These are phyloP conservation scores for Guyanaporus albipodus DNA, from an alignment of 768 basidiomycete genomes.

Conservation along the genomic window DNA sequence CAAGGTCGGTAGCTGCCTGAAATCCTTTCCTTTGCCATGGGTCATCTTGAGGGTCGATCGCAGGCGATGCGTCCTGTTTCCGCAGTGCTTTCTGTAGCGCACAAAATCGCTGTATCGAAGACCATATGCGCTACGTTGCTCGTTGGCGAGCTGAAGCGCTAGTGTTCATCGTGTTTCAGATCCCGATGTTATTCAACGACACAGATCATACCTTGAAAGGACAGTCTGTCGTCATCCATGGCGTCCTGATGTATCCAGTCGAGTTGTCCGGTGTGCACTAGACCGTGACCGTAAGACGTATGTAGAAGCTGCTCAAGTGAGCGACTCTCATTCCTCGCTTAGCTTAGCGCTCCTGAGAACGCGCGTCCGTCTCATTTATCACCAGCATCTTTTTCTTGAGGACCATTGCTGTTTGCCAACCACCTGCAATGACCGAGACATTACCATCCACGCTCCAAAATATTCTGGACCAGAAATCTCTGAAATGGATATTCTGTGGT, in stretches of 20 bases:
- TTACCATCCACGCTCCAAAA: slow-evolving; percentile 90
- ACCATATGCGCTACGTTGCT: slow-evolving; percentile 88
- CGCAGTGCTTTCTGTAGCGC: slow-evolving; percentile 92
- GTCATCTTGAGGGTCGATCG: slow-evolving; percentile 81
- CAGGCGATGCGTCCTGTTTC: slow-evolving; percentile 84
- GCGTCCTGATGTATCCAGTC: neutral
- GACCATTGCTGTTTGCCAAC: slow-evolving; percentile 8
- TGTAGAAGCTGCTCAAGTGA: slow-evolving; percentile 11
- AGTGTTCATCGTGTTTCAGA: slow-evolving; percentile 5
- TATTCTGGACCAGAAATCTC: slow-evolving; percentile 83
- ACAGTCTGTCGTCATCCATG: slow-evolving; percentile 28
- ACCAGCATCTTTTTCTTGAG: neutral
- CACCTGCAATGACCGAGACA: slow-evolving; percentile 46
- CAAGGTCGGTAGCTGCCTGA: slow-evolving; percentile 75
- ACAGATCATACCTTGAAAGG: slow-evolving; percentile 39
- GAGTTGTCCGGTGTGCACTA: too few relatives aligned
- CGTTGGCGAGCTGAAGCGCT: slow-evolving; percentile 84
- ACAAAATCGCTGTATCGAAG: slow-evolving; percentile 84
- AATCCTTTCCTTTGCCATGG: slow-evolving; percentile 86
- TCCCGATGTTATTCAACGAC: neutral
- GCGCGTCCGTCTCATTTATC: slow-evolving; percentile 16
- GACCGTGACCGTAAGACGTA: too few relatives aligned
- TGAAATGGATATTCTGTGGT: slow-evolving; percentile 99
- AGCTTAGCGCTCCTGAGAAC: slow-evolving; percentile 12
- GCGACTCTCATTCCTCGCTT: slow-evolving; percentile 9